These are phyloP conservation scores for Teratosphaeria destructans DNA, from an alignment of 2,329 filamentous ascomycete genomes.

Conservation along the genomic window DNA sequence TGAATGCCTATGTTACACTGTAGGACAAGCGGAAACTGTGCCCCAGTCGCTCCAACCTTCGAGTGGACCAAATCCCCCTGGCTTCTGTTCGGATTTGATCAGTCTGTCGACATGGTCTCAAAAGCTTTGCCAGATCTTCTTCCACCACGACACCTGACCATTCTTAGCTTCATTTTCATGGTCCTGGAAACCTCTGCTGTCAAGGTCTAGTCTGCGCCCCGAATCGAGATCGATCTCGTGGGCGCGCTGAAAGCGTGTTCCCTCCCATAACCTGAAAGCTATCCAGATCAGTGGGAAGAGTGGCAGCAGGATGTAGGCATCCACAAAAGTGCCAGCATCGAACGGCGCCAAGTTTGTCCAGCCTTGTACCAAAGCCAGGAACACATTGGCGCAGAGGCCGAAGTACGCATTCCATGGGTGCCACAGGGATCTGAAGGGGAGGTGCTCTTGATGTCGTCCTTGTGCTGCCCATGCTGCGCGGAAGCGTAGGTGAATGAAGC, in stretches of 20 bases:
- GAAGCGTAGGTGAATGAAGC: conserved; percentile 62
- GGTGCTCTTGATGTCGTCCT: conserved; percentile 40
- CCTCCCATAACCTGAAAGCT: conserved; percentile 37
- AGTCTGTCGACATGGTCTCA: not conserved
- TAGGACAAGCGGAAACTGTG: too few species aligned
- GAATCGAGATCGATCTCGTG: conserved; percentile 34
- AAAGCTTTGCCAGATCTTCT: not conserved
- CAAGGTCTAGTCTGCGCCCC: conserved; percentile 30
- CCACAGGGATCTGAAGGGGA: conserved; percentile 38
- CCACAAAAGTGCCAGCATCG: conserved; percentile 40
- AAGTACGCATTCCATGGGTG: conserved; percentile 45
- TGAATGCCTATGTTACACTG: too few species aligned
- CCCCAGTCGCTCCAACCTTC: too few species aligned
- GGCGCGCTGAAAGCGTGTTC: conserved; percentile 26
- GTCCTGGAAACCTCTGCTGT: conserved; percentile 5
- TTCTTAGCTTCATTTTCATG: not conserved
- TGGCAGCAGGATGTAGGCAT: conserved; percentile 45
- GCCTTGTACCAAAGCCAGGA: conserved; percentile 43
- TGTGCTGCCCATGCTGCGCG: conserved; percentile 52
- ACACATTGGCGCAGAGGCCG: conserved; percentile 37
- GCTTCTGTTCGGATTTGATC: too few species aligned
- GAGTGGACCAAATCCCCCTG: too few species aligned
- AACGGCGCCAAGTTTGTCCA: conserved; percentile 45
- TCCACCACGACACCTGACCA: not conserved
- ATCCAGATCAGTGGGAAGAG: conserved; percentile 39